Conservation (phyloP, 371 early-diverging fungal genomes). For the Fennellomyces sp. region DNA sequence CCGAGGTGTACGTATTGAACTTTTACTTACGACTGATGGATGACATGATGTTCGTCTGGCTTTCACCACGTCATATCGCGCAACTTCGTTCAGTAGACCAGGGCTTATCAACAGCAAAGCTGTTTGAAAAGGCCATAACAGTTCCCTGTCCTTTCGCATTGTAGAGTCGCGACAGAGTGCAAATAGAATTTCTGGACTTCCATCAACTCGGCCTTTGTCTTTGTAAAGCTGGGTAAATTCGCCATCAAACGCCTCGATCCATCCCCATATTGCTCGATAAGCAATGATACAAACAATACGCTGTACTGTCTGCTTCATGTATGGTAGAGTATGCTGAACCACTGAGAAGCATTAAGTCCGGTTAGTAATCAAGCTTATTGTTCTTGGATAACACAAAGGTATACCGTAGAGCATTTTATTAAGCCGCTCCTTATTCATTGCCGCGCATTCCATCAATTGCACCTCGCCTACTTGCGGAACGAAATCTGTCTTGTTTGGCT, state of each 20-base stretch:
- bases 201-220: conserved; percentile 64
- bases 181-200: conserved; percentile 74
- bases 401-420: conserved; percentile 58
- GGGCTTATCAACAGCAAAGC: conserved; percentile 78
- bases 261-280: conserved; percentile 81
- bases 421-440: conserved; percentile 65
- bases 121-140: conserved; percentile 82
- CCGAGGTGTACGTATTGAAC: not conserved
- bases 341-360: not conserved
- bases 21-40: not conserved
- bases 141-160: conserved; percentile 49
- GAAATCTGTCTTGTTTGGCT: conserved; percentile 57
- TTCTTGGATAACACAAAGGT: conserved; percentile 28
- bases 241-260: conserved; percentile 77
- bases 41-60: not conserved
- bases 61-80: not conserved
- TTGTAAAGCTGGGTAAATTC: conserved; percentile 70
- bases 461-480: conserved; percentile 72
- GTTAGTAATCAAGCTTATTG: not conserved
- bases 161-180: conserved; percentile 72
- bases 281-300: conserved; percentile 63
- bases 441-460: conserved; percentile 69
- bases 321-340: not conserved
- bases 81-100: conserved; percentile 14
- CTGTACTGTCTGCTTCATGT: conserved; percentile 63